phyloP scores from a whole-genome alignment of 495 filamentous ascomycete genomes.

The Aspergillus sparsus region DNA sequence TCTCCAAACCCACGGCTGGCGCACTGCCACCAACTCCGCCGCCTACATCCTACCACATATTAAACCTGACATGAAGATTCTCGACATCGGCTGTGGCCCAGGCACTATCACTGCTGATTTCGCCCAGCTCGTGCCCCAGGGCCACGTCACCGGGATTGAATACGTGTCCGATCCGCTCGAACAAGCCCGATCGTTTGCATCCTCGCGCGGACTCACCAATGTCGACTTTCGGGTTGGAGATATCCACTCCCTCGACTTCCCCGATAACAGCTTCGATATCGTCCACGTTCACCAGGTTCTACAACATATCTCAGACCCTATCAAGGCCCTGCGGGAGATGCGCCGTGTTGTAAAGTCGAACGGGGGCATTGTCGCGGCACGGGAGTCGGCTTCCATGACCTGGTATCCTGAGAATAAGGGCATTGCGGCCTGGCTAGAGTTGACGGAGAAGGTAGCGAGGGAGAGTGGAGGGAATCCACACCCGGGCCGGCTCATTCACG shows the following conservation, averaged over 20 bases:
- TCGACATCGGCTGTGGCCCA: constrained; percentile 31
- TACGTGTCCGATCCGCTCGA: constrained; percentile 42
- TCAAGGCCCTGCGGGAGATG: constrained; percentile 52
- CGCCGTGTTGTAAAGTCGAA: constrained; percentile 45
- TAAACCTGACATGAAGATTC: constrained; percentile 30
- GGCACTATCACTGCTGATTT: constrained; percentile 51
- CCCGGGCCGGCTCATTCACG: constrained; percentile 48
- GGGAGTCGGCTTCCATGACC: constrained; percentile 45
- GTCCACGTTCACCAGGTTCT: constrained; percentile 61
- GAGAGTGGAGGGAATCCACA: constrained; percentile 48
- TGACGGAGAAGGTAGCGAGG: constrained; percentile 36
- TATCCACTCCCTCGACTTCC: constrained; percentile 45
- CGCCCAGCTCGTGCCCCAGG: constrained; percentile 47
- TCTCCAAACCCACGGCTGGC: constrained; percentile 51
- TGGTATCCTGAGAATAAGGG: constrained; percentile 53
- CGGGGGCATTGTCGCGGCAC: constrained; percentile 56
- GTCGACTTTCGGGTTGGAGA: constrained; percentile 52
- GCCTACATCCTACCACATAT: constrained; percentile 54
- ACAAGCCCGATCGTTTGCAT: constrained; percentile 39
- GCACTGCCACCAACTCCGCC: constrained; percentile 54
- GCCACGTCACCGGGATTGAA: constrained; percentile 51
- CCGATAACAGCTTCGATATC: constrained; percentile 58
- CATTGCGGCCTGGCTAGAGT: constrained; percentile 40
- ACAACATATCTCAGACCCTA: constrained; percentile 51
- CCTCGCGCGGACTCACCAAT: constrained; percentile 44